Percentiles rank a stretch among this genome's conserved stretches.
phyloP scores from a whole-genome alignment of 108 stramenopile genomes.

The Cyclotella choctawhatcheeana region DNA sequence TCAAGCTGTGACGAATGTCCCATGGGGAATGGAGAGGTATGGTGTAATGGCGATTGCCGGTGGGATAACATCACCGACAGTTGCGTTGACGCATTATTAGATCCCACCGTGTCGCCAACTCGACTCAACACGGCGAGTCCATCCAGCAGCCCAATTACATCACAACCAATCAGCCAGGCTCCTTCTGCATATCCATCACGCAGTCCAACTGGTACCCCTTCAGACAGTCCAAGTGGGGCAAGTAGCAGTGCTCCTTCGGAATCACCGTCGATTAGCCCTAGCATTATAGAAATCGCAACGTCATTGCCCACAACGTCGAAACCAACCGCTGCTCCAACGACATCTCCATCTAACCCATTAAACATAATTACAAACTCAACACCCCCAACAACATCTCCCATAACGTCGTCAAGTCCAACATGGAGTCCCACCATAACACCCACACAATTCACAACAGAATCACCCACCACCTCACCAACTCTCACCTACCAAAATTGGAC shows the following conservation, averaged over 20 bases:
- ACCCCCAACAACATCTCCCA: background rate
- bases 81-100: background rate
- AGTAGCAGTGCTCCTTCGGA: too few relatives aligned
- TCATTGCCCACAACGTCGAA: background rate
- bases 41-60: too few relatives aligned
- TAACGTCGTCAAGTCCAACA: too few relatives aligned
- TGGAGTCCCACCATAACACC: too few relatives aligned
- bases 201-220: background rate
- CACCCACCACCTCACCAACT: background rate
- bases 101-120: background rate
- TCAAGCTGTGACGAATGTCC: background rate
- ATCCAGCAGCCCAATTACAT: background rate
- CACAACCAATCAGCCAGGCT: background rate
- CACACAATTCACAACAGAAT: too few relatives aligned
- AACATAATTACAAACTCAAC: too few relatives aligned
- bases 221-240: too few relatives aligned
- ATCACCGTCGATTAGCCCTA: too few relatives aligned
- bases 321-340: background rate
- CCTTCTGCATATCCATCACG: background rate
- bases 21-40: background rate
- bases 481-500: conserved; percentile 4
- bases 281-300: background rate
- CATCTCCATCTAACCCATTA: too few relatives aligned
- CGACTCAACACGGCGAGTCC: background rate
- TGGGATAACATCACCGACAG: background rate